Percentiles rank a stretch among this genome's conserved stretches.
These are phyloP conservation scores for Pichia phayaonensis DNA, from an alignment of 805 yeast species.

Conservation along the genomic window DNA sequence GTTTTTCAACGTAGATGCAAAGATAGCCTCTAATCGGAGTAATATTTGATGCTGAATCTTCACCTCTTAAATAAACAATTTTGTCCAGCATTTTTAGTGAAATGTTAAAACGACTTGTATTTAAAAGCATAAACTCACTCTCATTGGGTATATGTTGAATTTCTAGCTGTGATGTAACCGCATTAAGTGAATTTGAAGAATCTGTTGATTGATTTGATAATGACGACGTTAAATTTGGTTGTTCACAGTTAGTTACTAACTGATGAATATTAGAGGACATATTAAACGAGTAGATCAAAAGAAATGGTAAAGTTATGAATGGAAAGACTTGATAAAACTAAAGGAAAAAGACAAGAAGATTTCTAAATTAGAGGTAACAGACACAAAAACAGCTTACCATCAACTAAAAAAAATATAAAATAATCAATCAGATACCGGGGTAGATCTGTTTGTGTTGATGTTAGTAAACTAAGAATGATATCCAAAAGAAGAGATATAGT, in stretches of 20 bases:
- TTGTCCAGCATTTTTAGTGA: conserved; percentile 11
- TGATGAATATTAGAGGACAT: background rate
- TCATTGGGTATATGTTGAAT: conserved; percentile 3
- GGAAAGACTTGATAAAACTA: no score
- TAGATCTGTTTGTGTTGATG: no score
- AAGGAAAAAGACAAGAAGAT: no score
- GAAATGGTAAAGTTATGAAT: background rate
- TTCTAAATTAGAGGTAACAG: no score
- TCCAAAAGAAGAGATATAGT: no score
- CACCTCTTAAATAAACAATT: conserved; percentile 9
- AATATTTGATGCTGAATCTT: background rate
- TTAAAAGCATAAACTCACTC: conserved; percentile 1
- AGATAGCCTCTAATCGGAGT: conserved; percentile 21
- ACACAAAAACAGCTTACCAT: no score
- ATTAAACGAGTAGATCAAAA: background rate
- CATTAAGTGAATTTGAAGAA: background rate
- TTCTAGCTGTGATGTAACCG: conserved; percentile 1
- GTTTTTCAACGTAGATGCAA: conserved; percentile 13
- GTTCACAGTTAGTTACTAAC: background rate
- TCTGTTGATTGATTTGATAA: background rate
- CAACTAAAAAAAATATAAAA: no score
- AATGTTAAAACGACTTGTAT: conserved; percentile 1
- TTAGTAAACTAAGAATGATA: no score
- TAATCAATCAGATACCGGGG: no score
- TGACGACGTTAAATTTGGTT: background rate